Conservation (phyloP, 768 basidiomycete species). For the Trametes gibbosa region DNA sequence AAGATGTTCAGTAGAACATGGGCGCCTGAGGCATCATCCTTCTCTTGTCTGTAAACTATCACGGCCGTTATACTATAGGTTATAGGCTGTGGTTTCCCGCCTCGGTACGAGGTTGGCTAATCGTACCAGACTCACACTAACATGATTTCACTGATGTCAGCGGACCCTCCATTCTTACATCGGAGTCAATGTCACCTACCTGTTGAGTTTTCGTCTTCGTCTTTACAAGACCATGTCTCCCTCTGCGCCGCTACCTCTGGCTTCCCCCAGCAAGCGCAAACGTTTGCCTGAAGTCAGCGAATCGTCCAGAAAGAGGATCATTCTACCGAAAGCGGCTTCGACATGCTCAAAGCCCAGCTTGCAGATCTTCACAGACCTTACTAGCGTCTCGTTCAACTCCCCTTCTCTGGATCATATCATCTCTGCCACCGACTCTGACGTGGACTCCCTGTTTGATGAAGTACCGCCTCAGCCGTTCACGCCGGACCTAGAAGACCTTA, state of each 20-base stretch:
- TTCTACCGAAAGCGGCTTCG: neutral
- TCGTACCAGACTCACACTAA: neutral
- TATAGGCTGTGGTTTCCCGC: too few relatives aligned
- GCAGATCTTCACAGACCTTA: constrained; percentile 7
- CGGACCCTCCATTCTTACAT: too few relatives aligned
- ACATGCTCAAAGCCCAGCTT: neutral
- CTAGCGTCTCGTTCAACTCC: neutral
- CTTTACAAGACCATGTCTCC: neutral
- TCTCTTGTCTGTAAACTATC: neutral
- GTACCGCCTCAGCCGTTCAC: constrained; percentile 10
- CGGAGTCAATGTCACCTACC: too few relatives aligned
- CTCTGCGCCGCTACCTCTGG: neutral
- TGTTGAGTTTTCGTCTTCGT: neutral
- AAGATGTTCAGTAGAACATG: neutral
- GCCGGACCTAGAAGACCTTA: neutral
- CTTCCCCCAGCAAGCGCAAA: constrained; percentile 10
- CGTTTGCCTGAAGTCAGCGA: neutral
- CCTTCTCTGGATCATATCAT: constrained; percentile 5
- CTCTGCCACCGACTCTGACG: constrained; percentile 17
- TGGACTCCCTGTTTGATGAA: constrained; percentile 54
- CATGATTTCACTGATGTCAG: too few relatives aligned
- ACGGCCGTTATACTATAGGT: too few relatives aligned
- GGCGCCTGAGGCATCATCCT: neutral
- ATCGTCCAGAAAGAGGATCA: neutral
- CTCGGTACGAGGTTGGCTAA: too few relatives aligned